phyloP scores from a whole-genome alignment of 176 grass and related monocot species.

The Elaeis guineensis region DNA sequence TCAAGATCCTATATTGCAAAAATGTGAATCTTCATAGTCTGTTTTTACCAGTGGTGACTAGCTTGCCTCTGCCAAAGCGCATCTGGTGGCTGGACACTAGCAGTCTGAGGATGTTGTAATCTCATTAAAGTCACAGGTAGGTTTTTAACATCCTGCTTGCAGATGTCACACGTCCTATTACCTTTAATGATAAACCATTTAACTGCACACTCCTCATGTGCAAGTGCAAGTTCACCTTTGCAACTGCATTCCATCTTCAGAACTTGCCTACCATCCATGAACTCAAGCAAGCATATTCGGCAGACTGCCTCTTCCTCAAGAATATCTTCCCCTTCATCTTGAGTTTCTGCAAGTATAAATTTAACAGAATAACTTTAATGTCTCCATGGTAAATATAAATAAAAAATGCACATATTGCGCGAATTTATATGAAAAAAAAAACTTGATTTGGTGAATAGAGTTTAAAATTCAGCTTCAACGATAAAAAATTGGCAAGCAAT shows the following conservation, averaged over 20 bases:
- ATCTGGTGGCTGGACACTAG: slow-evolving; percentile 37
- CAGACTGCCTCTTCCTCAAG: slow-evolving; percentile 96
- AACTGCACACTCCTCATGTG: slow-evolving; percentile 88
- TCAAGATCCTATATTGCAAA: background rate
- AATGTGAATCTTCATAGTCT: background rate
- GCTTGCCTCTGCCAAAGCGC: slow-evolving; percentile 52
- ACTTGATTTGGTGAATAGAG: background rate
- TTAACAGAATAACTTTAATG: too few species aligned
- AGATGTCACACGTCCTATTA: slow-evolving; percentile 95
- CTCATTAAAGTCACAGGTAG: slow-evolving; percentile 88
- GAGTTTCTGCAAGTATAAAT: slow-evolving; percentile 30
- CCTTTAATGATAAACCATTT: slow-evolving; percentile 99
- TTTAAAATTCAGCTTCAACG: too few species aligned
- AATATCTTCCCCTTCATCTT: slow-evolving; percentile 84
- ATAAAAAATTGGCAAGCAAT: too few species aligned
- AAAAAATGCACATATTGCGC: too few species aligned
- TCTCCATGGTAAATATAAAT: too few species aligned
- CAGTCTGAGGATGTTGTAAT: slow-evolving; percentile 54
- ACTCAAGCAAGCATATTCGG: slow-evolving; percentile 87
- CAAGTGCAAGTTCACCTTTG: slow-evolving; percentile 98
- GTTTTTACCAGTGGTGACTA: slow-evolving; percentile 46
- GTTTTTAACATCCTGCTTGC: slow-evolving; percentile 85
- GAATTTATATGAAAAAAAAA: too few species aligned
- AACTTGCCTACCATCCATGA: slow-evolving; percentile 86
- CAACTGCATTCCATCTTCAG: slow-evolving; percentile 99